A percentile compares a stretch with the other conserved stretches of the same genome.
Conservation (phyloP, 202 grass and related monocot species). For the Zizania palustris region DNA sequence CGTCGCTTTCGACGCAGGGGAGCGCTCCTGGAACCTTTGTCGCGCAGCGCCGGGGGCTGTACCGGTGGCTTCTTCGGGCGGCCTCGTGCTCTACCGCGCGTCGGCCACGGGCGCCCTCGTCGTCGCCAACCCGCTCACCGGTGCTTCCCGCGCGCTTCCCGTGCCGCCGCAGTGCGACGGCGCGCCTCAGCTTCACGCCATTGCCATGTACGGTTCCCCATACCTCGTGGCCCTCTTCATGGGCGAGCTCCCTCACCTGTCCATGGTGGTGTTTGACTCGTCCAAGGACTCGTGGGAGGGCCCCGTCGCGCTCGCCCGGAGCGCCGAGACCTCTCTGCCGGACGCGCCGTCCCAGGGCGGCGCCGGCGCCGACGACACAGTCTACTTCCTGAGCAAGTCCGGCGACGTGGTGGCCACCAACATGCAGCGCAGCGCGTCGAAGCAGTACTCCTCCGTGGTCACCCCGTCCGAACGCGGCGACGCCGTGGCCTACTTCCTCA, state of each 20-base stretch:
- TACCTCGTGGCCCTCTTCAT: slow-evolving; percentile 67
- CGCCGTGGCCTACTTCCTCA: slow-evolving; percentile 73
- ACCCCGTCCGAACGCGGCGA: slow-evolving; percentile 18
- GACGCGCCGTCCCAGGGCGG: slow-evolving; percentile 19
- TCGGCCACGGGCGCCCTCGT: slow-evolving; percentile 43
- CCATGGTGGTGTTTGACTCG: slow-evolving; percentile 69
- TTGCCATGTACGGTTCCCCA: slow-evolving; percentile 60
- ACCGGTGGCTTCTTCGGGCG: slow-evolving; percentile 72
- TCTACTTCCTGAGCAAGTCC: slow-evolving; percentile 86
- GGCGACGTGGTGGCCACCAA: slow-evolving; percentile 85
- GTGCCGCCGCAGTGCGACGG: slow-evolving; percentile 36
- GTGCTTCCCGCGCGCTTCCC: slow-evolving; percentile 58
- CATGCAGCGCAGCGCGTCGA: slow-evolving; percentile 84
- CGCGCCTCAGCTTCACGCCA: slow-evolving; percentile 50
- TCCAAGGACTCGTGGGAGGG: slow-evolving; percentile 45
- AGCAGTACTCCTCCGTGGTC: slow-evolving; percentile 77
- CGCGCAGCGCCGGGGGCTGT: slow-evolving; percentile 36
- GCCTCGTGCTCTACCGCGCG: slow-evolving; percentile 68
- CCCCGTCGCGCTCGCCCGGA: slow-evolving; percentile 47
- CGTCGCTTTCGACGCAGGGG: slow-evolving; percentile 63
- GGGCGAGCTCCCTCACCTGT: slow-evolving; percentile 65
- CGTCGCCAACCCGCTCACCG: slow-evolving; percentile 75
- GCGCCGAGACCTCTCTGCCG: neutral
- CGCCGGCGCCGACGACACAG: slow-evolving; percentile 38
- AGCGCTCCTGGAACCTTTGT: slow-evolving; percentile 50